Evolutionary conservation across 805 yeast species (phyloP).

Genomic region (Maudiozyma pseudohumilis): DNA sequence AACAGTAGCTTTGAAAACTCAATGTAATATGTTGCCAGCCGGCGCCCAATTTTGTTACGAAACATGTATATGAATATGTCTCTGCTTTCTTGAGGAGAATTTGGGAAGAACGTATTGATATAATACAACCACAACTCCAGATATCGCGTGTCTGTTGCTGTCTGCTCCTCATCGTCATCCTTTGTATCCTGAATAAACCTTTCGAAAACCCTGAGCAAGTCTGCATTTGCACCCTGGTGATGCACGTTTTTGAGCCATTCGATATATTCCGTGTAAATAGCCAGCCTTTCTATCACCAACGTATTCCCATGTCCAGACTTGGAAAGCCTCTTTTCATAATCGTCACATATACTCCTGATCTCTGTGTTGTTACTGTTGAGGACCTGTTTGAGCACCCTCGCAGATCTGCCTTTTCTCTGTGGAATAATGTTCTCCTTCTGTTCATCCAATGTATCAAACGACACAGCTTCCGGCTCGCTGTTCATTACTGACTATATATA

Average conservation of each 20-base stretch:
- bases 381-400: conserved; percentile 34
- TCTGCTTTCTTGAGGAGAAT: conserved; percentile 54
- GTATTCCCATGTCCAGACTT: neutral
- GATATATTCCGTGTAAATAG: conserved; percentile 45
- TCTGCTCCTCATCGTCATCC: conserved; percentile 51
- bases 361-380: neutral
- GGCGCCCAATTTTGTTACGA: conserved; percentile 59
- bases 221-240: conserved; percentile 65
- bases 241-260: conserved; percentile 50
- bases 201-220: conserved; percentile 56
- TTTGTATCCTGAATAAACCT: conserved; percentile 60
- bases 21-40: conserved; percentile 62
- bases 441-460: conserved; percentile 34
- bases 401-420: conserved; percentile 59
- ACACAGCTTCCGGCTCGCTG: neutral
- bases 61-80: conserved; percentile 66
- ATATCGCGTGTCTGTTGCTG: conserved; percentile 74
- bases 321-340: too few species aligned
- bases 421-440: conserved; percentile 76
- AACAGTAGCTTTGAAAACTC: conserved; percentile 47
- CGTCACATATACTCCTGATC: neutral
- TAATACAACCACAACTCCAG: conserved; percentile 74
- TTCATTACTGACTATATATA: neutral
- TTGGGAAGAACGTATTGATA: conserved; percentile 31
- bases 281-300: neutral